A percentile compares a stretch with the other conserved stretches of the same genome.
These are phyloP conservation scores for Breviolum minutum DNA, from an alignment of 73 alveolate genomes.

Conservation along the genomic window DNA sequence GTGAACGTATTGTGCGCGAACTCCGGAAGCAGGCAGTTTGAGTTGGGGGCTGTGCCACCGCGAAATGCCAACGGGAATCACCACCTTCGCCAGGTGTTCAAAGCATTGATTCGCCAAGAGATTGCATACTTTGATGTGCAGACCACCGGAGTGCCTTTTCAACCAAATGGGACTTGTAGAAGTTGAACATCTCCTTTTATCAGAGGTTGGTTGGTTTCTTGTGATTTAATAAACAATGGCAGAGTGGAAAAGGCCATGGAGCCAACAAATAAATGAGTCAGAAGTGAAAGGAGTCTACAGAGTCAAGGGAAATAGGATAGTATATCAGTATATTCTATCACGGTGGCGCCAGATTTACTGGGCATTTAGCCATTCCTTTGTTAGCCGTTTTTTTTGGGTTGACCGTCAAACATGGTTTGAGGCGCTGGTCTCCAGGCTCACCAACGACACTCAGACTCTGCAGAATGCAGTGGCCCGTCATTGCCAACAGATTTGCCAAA, in stretches of 20 bases:
- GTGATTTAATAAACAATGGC: neutral
- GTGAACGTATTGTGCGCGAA: slow-evolving; percentile 75
- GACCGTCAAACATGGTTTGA: neutral
- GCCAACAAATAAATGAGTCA: no score
- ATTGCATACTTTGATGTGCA: slow-evolving; percentile 81
- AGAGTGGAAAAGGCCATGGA: neutral
- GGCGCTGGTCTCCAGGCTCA: slow-evolving; percentile 92
- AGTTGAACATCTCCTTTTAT: neutral
- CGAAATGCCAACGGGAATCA: neutral
- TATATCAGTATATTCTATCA: no score
- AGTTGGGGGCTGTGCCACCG: neutral
- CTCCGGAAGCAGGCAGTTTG: slow-evolving; percentile 70
- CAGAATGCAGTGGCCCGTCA: slow-evolving; percentile 82
- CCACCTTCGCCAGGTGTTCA: slow-evolving; percentile 34
- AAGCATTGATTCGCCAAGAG: slow-evolving; percentile 68
- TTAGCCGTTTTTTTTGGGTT: neutral
- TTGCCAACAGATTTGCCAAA: neutral
- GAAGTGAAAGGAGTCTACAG: no score
- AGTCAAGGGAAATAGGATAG: neutral
- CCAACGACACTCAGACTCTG: slow-evolving; percentile 84
- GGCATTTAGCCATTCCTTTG: no score
- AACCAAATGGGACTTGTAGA: neutral
- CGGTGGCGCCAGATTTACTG: no score
- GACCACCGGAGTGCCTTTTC: slow-evolving; percentile 68
- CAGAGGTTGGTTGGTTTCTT: no score